phyloP scores from a whole-genome alignment of 73 alveolate species.

The Stentor roeselii region DNA sequence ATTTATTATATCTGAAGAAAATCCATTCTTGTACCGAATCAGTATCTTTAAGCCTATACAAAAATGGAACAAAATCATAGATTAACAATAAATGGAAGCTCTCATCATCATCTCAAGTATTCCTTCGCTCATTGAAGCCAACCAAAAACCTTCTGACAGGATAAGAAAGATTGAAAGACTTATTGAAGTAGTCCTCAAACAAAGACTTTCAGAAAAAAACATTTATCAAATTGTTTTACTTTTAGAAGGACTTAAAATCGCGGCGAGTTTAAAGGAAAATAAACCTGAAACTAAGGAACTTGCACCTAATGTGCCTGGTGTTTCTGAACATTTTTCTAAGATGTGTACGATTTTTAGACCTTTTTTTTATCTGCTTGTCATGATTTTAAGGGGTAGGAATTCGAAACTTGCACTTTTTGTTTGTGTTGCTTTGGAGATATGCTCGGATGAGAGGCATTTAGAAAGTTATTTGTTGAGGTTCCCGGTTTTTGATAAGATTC shows the following conservation, averaged over 20 bases:
- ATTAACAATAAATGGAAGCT: too few species aligned
- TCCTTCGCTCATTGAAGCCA: neutral
- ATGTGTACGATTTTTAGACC: constrained; percentile 1
- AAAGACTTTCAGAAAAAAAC: neutral
- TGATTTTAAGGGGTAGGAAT: constrained; percentile 10
- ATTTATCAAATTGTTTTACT: neutral
- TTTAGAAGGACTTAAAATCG: neutral
- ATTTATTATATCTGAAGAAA: too few species aligned
- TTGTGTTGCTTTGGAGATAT: neutral
- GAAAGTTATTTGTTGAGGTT: neutral
- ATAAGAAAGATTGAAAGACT: neutral
- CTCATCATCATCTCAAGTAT: neutral
- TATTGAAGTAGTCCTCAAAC: neutral
- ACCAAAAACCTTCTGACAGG: neutral
- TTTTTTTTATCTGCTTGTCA: neutral
- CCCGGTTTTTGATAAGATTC: constrained; percentile 8
- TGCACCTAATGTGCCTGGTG: neutral
- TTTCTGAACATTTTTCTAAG: neutral
- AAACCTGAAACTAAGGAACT: neutral
- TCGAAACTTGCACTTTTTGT: neutral
- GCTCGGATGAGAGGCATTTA: neutral
- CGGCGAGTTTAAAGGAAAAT: neutral
- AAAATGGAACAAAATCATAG: too few species aligned
- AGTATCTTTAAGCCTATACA: too few species aligned
- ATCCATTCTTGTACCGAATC: too few species aligned